A percentile compares a stretch with the other conserved stretches of the same genome.
phyloP scores from a whole-genome alignment of 1,139 yeast genomes.

The Hansenula lynferdii region DNA sequence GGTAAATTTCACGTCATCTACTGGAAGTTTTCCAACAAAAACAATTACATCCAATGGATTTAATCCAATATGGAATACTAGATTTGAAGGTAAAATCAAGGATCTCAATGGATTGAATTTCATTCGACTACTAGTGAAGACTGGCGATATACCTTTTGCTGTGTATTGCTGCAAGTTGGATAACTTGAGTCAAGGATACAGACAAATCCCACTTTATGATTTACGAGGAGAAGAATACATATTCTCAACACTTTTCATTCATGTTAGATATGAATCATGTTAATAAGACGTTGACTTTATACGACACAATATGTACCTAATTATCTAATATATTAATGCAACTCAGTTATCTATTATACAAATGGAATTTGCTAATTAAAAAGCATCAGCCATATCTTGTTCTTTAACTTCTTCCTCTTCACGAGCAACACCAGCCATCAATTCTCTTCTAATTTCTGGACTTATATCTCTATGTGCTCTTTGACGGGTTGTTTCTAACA shows the following conservation, averaged over 20 bases:
- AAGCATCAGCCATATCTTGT: constrained; percentile 20
- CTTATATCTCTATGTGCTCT: constrained; percentile 87
- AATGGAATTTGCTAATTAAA: too few relatives aligned
- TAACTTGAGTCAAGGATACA: constrained; percentile 66
- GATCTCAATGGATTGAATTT: constrained; percentile 42
- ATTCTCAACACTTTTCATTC: constrained; percentile 71
- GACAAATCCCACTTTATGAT: constrained; percentile 76
- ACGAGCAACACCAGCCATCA: constrained; percentile 71
- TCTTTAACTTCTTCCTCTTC: constrained; percentile 23
- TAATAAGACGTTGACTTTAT: too few relatives aligned
- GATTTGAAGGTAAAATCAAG: constrained; percentile 39
- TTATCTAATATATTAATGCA: too few relatives aligned
- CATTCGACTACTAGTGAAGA: constrained; percentile 44
- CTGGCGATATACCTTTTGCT: constrained; percentile 48
- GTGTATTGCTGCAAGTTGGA: constrained; percentile 48
- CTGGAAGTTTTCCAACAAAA: constrained; percentile 17
- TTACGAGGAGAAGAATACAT: constrained; percentile 75
- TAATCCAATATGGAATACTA: constrained; percentile 77
- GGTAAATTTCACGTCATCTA: neutral
- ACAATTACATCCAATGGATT: constrained; percentile 57
- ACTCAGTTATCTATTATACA: too few relatives aligned
- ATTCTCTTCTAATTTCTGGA: constrained; percentile 91
- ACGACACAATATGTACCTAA: too few relatives aligned
- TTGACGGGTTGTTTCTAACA: constrained; percentile 85
- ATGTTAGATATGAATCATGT: constrained; percentile 30